Evolutionary conservation across 768 basidiomycete genomes (phyloP), one percentile per base, ranked within the genome.

Genomic region (Auriscalpium vulgare): DNA sequence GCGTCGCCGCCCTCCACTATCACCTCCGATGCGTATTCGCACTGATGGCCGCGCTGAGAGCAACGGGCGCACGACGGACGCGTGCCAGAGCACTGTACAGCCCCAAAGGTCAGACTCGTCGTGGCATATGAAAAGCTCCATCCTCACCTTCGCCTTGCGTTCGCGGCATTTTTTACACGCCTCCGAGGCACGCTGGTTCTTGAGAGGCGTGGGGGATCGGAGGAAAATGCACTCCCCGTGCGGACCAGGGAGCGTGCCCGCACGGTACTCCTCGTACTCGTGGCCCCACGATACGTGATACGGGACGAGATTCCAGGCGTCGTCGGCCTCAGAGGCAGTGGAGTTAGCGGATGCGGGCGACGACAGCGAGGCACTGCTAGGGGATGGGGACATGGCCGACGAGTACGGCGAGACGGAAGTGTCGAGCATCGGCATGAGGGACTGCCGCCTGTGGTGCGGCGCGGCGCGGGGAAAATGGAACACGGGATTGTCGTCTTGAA

Each of bases 211-310:
- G 16, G 72, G 72, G 10, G 71, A 72, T 49, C 72, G 70, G 37
- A 74, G 62, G 63, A 74, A 71, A 37, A 73, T 62, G 61, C 72
- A 73, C 11, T 62, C 62, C 21, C 72, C 72, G 34, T 73, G 68
- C 16, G 72, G 72, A 2, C 72, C 72, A 0, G 72, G 72, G 6
- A 74, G 66, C 10, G 63, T 66, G 21, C 72, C 72, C 0, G 63
- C 55, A 35, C 58, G 58, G 56, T 73, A 73, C 45, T 67, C 62
- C 50, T 63, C 65, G 57, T 72, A 73, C 36, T 65, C 66, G 36
- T 62, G 57, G 8, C 72, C 72, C 72, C 72, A 73, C 1, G 72
- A 69, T 16, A 74, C 68, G 59, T 74, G 65, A 61, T 74, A 74
- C 7, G 72, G 70, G 46, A 72, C 66, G 50, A 74, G 68, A 51